Base-by-base conservation (phyloP, 106 monocot genomes). In the Posidonia australis region DNA sequence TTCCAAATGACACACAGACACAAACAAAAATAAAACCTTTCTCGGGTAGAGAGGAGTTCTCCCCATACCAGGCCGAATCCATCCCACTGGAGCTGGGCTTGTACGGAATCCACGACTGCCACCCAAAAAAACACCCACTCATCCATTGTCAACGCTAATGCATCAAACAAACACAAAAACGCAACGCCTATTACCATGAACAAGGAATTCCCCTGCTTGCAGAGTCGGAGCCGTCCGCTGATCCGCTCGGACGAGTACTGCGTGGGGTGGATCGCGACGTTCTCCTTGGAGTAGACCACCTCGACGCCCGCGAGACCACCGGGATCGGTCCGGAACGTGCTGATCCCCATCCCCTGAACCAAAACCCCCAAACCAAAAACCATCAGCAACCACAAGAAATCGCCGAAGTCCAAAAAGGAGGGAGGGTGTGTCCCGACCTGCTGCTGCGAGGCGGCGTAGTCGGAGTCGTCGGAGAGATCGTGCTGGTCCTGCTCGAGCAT, bases 91-190 rank as follows among this genome's bases (percentile, higher is more conserved):
- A 63, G 69, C 48, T 74, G 5, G 75, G 67, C 59, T 80, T 85
- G 68, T 88, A 88, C 3, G 92, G 92, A 60, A 82, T 75, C 94
- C 94, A 94, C 44, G 75, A 66, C 94, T 94, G 72, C 10, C 41
- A 62, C 4, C 19, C 13, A 62, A 62, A 44, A 43, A 49, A 5
- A 30, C 29, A 32, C 17, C 13, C 19, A 58, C 12, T 30, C 7
- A 30, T 29, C 13, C 23, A 6, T 23, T 9, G 10, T 23, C 14
- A 10, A 17, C 7, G 28, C 17, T 13, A 3, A 30, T 30, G 13
- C 25, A 58, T 22, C 19, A 58, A 29, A 14, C 7, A 58, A 12
- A n/a, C 20, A 9, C 19, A 28, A 13, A 26, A 30, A 58, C 13
- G 4, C 31, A n/a, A 58, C 9, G 30, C 0, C 9, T 16, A n/a